A percentile compares a stretch with the other conserved stretches of the same genome.
These are phyloP conservation scores for Iodosphaeria phyllophila DNA, from an alignment of 2,329 filamentous ascomycete species.

Conservation along the genomic window DNA sequence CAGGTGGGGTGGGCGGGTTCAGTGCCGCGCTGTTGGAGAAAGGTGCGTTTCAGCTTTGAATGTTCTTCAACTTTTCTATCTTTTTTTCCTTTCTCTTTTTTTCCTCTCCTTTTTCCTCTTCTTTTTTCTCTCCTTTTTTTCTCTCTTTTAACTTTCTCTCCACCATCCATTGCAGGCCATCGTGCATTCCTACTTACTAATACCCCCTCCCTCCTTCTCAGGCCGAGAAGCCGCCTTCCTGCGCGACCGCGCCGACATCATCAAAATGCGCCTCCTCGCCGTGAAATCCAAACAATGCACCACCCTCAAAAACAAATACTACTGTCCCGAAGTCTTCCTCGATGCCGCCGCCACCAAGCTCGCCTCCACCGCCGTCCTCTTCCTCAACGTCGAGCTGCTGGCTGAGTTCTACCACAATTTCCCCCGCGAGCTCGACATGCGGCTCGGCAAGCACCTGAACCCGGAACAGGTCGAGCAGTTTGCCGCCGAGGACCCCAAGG, in stretches of 20 bases:
- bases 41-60: slow-evolving; percentile 36
- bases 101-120: no score
- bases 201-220: slow-evolving; percentile 15
- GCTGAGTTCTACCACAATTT: slow-evolving; percentile 98
- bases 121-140: no score
- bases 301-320: slow-evolving; percentile 74
- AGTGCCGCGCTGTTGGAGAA: slow-evolving; percentile 68
- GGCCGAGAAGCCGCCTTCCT: slow-evolving; percentile 89
- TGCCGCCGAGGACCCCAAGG: slow-evolving; percentile 81
- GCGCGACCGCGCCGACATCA: slow-evolving; percentile 72
- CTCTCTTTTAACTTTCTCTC: no score
- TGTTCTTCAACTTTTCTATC: no score
- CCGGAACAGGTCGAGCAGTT: slow-evolving; percentile 74
- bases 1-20: slow-evolving; percentile 81
- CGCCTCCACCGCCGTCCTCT: slow-evolving; percentile 84
- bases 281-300: slow-evolving; percentile 83
- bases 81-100: no score
- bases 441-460: slow-evolving; percentile 64
- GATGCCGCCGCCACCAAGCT: slow-evolving; percentile 92
- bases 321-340: slow-evolving; percentile 95
- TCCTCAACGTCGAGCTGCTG: slow-evolving; percentile 90
- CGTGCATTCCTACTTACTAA: slow-evolving; percentile 8
- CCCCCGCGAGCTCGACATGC: slow-evolving; percentile 73
- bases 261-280: slow-evolving; percentile 77
- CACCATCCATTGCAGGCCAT: no score